phyloP scores from a whole-genome alignment of 2,329 filamentous ascomycete species.

The Monilinia laxa region DNA sequence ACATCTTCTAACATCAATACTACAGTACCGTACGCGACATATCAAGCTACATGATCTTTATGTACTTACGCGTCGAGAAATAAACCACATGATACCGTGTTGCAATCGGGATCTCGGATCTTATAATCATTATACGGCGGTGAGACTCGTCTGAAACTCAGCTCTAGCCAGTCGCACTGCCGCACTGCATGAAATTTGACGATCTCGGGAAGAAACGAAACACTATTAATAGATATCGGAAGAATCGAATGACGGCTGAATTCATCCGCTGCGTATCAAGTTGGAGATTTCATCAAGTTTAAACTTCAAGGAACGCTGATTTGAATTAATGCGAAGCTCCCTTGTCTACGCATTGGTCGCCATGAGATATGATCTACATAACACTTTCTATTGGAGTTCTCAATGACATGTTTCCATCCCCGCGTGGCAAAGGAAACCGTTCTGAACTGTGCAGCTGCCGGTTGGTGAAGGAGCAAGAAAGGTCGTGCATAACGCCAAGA shows the following conservation, averaged over 20 bases:
- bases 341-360: not conserved
- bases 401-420: not conserved
- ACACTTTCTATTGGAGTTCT: conserved; percentile 1
- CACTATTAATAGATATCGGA: conserved; percentile 9
- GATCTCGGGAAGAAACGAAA: conserved; percentile 12
- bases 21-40: not conserved
- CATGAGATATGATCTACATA: not conserved
- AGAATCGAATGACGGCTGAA: conserved; percentile 12
- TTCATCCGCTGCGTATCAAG: not conserved
- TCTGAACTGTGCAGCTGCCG: not conserved
- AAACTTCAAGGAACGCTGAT: not conserved
- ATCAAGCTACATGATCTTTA: not conserved
- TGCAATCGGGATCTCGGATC: conserved; percentile 4
- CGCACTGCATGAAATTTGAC: conserved; percentile 6
- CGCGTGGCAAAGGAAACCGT: not conserved
- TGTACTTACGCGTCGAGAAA: not conserved
- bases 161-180: conserved; percentile 5
- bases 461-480: not conserved
- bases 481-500: conserved; percentile 7
- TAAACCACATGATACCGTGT: not conserved
- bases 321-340: not conserved
- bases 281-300: not conserved
- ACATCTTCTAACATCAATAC: not conserved
- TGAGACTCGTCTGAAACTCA: conserved; percentile 15
- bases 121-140: not conserved